phyloP scores from a whole-genome alignment of 2,329 filamentous ascomycete species.

The Epichloe aotearoae region DNA sequence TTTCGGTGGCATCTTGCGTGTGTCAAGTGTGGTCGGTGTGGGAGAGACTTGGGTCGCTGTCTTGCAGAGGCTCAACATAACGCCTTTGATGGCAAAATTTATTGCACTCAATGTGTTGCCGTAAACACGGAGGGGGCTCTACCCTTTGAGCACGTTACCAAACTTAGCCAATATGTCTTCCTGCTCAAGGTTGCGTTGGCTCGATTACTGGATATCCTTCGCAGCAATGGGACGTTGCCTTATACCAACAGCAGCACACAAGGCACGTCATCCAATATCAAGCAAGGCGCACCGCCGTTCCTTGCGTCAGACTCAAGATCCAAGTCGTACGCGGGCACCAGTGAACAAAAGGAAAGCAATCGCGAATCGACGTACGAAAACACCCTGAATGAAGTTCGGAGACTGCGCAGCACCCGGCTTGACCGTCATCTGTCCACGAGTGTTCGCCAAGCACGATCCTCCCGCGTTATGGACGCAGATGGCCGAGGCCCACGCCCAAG shows the following conservation, averaged over 20 bases:
- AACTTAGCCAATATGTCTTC: constrained; percentile 90
- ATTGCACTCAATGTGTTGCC: constrained; percentile 55
- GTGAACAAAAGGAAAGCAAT: constrained; percentile 30
- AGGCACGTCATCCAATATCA: constrained; percentile 7
- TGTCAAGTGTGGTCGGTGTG: constrained; percentile 57
- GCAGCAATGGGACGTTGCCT: constrained; percentile 68
- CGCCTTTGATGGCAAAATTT: constrained; percentile 51
- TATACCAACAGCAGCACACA: constrained; percentile 53
- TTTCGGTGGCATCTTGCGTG: constrained; percentile 76
- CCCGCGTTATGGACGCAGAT: constrained; percentile 66
- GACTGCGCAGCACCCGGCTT: constrained; percentile 81
- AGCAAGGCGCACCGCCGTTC: constrained; percentile 19
- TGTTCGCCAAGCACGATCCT: constrained; percentile 78
- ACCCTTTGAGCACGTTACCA: constrained; percentile 62
- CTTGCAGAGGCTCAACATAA: constrained; percentile 61
- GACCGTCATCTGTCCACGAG: constrained; percentile 92
- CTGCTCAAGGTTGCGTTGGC: constrained; percentile 84
- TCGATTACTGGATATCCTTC: constrained; percentile 72
- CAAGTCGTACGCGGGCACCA: constrained; percentile 55
- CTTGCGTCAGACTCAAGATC: constrained; percentile 56
- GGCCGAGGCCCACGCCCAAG: constrained; percentile 56
- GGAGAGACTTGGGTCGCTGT: constrained; percentile 52
- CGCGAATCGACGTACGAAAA: constrained; percentile 79
- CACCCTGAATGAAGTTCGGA: constrained; percentile 87
- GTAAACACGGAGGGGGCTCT: constrained; percentile 37